These are phyloP conservation scores for Verticillium nubilum DNA, from an alignment of 2,329 filamentous ascomycete species.

Conservation along the genomic window DNA sequence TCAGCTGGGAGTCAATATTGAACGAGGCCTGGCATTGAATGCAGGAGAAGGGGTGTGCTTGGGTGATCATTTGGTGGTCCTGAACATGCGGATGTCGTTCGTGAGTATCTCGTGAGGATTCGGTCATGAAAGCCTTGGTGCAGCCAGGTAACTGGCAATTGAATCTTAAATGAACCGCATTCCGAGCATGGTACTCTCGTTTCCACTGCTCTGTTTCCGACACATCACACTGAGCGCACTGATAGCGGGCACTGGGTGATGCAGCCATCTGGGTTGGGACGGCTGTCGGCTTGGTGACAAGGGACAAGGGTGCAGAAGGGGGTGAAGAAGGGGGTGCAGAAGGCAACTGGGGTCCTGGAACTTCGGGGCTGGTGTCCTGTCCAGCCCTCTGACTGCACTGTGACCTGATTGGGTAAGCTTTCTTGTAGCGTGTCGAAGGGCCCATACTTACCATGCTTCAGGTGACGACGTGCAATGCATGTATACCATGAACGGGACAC, in stretches of 20 bases:
- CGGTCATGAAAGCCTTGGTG: not conserved
- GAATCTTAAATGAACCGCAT: not conserved
- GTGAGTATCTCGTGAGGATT: not conserved
- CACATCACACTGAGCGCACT: not conserved
- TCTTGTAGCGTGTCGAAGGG: conserved; percentile 12
- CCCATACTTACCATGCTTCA: too few species aligned
- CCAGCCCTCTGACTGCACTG: conserved; percentile 5
- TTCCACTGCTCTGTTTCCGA: fast-evolving
- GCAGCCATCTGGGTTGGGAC: too few species aligned
- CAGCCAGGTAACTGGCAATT: not conserved
- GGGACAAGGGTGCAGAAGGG: too few species aligned
- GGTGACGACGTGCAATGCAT: too few species aligned
- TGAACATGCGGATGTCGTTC: not conserved
- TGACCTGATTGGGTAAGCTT: not conserved
- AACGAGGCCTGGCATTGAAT: not conserved
- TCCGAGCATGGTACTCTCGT: not conserved
- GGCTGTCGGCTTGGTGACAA: too few species aligned
- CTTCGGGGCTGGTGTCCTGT: too few species aligned
- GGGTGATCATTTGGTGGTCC: not conserved
- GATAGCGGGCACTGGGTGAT: not conserved
- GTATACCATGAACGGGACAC: too few species aligned
- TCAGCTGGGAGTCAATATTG: not conserved
- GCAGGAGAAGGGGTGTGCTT: not conserved
- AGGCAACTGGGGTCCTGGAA: too few species aligned
- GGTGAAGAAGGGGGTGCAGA: too few species aligned